A percentile compares a stretch with the other conserved stretches of the same genome.
Evolutionary conservation across 2,329 filamentous ascomycete genomes (phyloP).

Genomic region (Aspergillus ustus): DNA sequence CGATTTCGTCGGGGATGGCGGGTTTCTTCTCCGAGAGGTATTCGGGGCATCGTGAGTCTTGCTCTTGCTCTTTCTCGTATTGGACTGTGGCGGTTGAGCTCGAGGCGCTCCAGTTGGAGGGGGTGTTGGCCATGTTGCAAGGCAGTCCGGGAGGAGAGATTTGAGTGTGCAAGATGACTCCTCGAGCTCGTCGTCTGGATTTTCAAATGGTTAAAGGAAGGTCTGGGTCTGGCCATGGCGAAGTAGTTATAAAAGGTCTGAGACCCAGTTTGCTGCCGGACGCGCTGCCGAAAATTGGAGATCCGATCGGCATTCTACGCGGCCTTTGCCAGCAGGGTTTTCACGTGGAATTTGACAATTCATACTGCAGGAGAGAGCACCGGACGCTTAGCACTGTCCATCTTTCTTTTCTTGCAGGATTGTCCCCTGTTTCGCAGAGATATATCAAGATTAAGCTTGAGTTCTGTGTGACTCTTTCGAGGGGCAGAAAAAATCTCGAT

Average conservation of each 20-base stretch:
- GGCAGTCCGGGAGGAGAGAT: background rate
- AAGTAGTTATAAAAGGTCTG: background rate
- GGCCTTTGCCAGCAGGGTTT: background rate
- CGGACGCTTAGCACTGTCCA: background rate
- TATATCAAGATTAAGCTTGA: background rate
- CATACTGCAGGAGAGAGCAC: background rate
- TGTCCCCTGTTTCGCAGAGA: background rate
- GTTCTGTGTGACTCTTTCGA: background rate
- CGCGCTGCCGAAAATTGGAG: conserved; percentile 1
- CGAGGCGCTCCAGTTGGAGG: conserved; percentile 8
- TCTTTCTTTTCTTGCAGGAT: background rate
- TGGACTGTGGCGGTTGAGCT: conserved; percentile 5
- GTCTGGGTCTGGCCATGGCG: background rate
- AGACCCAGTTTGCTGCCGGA: background rate
- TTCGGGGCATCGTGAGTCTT: background rate
- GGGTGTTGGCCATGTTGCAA: background rate
- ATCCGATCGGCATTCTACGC: background rate
- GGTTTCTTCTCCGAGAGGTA: conserved; percentile 1
- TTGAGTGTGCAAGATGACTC: background rate
- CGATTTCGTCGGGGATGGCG: conserved; percentile 43
- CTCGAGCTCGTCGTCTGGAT: background rate
- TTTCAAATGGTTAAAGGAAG: background rate
- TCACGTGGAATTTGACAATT: background rate
- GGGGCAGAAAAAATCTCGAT: conserved; percentile 3
- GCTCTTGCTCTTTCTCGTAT: background rate